Conservation (phyloP, 2,329 filamentous ascomycete genomes). For the Stachybotrys chartarum region DNA sequence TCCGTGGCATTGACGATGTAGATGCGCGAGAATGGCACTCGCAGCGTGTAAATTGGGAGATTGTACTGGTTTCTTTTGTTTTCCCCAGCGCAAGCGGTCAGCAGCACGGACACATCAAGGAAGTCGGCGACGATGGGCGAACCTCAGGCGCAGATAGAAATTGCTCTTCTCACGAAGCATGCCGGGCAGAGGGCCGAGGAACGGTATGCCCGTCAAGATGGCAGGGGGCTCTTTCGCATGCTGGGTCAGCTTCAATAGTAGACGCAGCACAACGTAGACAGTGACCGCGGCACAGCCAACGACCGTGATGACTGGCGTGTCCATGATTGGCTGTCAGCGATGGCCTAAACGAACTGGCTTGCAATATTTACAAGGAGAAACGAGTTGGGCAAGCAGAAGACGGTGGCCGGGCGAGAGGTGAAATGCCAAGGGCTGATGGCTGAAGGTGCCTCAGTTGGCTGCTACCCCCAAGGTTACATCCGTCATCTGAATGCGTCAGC, state of each 20-base stretch:
- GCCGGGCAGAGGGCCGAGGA: not conserved
- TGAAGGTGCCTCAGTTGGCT: no score
- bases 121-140: not conserved
- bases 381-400: no score
- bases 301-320: no score
- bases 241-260: not conserved
- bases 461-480: no score
- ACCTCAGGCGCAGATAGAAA: not conserved
- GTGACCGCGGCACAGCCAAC: no score
- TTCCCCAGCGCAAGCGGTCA: no score
- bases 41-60: not conserved
- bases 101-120: not conserved
- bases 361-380: no score
- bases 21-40: not conserved
- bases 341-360: no score
- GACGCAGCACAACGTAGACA: not conserved
- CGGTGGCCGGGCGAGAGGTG: no score
- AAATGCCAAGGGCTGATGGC: no score
- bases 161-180: not conserved
- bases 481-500: no score
- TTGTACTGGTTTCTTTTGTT: not conserved
- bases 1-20: not conserved
- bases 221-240: not conserved
- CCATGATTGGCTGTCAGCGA: no score
- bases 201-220: not conserved